These are phyloP conservation scores for Xylariaceae sp. DNA, from an alignment of 2,329 filamentous ascomycete species.

Conservation along the genomic window DNA sequence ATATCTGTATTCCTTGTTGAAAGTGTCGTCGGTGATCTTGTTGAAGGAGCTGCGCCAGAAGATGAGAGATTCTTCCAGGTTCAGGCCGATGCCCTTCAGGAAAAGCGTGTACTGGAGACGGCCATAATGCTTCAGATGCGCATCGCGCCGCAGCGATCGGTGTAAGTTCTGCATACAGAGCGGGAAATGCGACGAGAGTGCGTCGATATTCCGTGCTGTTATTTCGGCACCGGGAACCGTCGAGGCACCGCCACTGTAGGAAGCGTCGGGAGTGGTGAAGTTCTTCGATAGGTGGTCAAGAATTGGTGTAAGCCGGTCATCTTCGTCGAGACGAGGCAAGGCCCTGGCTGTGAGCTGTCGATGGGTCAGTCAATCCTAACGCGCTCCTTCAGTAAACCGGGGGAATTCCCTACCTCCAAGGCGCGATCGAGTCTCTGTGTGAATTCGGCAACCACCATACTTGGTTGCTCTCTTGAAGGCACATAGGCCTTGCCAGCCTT, in stretches of 20 bases:
- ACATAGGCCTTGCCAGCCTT: slow-evolving; percentile 88
- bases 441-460: slow-evolving; percentile 89
- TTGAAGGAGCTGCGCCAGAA: slow-evolving; percentile 92
- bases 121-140: slow-evolving; percentile 90
- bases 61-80: slow-evolving; percentile 83
- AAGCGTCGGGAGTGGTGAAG: slow-evolving; percentile 88
- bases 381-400: background rate
- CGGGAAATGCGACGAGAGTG: slow-evolving; percentile 79
- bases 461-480: slow-evolving; percentile 81
- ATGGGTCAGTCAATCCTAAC: slow-evolving; percentile 9
- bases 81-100: slow-evolving; percentile 91
- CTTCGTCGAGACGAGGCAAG: slow-evolving; percentile 89
- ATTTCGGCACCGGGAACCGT: slow-evolving; percentile 73
- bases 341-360: slow-evolving; percentile 81
- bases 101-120: slow-evolving; percentile 95
- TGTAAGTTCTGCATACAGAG: slow-evolving; percentile 95
- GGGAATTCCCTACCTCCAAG: slow-evolving; percentile 67
- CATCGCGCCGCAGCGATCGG: slow-evolving; percentile 79
- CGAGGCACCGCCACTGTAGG: slow-evolving; percentile 69
- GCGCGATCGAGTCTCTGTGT: slow-evolving; percentile 76
- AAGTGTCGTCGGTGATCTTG: slow-evolving; percentile 87
- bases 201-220: slow-evolving; percentile 77
- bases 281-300: slow-evolving; percentile 86
- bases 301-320: slow-evolving; percentile 78
- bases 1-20: slow-evolving; percentile 97